These are phyloP conservation scores for Crithidia mellificae DNA, from an alignment of 208 protist genomes.

Conservation along the genomic window DNA sequence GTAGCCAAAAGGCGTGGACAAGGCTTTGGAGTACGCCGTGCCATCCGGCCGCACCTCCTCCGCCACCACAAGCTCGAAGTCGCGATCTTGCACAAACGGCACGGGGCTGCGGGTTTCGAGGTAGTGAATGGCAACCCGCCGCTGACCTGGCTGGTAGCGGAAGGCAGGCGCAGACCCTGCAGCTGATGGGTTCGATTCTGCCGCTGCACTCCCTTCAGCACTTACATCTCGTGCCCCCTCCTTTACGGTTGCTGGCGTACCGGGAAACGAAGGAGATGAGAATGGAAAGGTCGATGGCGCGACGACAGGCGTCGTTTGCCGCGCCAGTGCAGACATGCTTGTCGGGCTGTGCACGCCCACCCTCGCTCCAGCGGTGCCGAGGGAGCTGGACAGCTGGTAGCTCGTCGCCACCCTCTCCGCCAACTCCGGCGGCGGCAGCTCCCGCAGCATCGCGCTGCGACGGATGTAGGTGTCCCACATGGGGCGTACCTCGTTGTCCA, in stretches of 20 bases:
- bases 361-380: not conserved
- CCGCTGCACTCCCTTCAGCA: too few relatives aligned
- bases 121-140: conserved; percentile 73
- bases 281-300: not conserved
- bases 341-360: conserved; percentile 1
- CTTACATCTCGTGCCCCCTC: too few relatives aligned
- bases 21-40: conserved; percentile 66
- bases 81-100: conserved; percentile 63
- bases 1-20: conserved; percentile 67
- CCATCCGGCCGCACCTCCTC: conserved; percentile 60
- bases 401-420: not conserved
- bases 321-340: not conserved
- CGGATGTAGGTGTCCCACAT: conserved; percentile 68
- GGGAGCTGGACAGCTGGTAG: not conserved
- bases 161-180: conserved; percentile 26
- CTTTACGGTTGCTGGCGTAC: too few relatives aligned
- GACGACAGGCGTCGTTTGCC: not conserved
- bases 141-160: conserved; percentile 49
- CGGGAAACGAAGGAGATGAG: not conserved
- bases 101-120: conserved; percentile 64
- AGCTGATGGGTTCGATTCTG: too few relatives aligned
- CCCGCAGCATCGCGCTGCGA: conserved; percentile 50
- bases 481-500: conserved; percentile 51
- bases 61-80: conserved; percentile 77
- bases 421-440: conserved; percentile 28